A percentile compares a stretch with the other conserved stretches of the same genome.
These are phyloP conservation scores for Pseudopithomyces maydicus DNA, from an alignment of 2,329 filamentous ascomycete genomes.

Conservation along the genomic window DNA sequence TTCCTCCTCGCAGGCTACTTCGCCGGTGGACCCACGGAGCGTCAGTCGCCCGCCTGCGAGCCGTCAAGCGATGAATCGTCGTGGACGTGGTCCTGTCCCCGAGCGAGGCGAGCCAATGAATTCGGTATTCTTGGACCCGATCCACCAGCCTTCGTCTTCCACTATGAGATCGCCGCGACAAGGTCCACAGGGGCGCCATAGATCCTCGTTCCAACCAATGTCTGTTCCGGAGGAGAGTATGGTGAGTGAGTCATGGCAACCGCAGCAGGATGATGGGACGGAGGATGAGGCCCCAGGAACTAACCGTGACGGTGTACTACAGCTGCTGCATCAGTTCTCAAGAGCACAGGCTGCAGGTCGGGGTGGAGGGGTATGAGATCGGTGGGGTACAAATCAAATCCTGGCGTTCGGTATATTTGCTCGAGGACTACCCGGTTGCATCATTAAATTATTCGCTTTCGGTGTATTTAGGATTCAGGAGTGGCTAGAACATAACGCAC, in stretches of 20 bases:
- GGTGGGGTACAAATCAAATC: not conserved
- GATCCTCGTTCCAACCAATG: conserved; percentile 31
- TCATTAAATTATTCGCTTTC: not conserved
- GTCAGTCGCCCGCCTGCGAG: conserved; percentile 31
- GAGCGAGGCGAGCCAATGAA: conserved; percentile 65
- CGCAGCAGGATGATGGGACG: conserved; percentile 53
- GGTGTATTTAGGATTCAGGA: no score
- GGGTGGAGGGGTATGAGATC: conserved; percentile 42
- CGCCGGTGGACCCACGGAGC: conserved; percentile 50
- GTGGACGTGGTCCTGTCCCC: conserved; percentile 22
- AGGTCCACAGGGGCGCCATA: conserved; percentile 56
- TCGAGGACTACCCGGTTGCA: conserved; percentile 1
- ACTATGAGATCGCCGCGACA: conserved; percentile 50
- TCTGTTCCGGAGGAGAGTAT: conserved; percentile 57
- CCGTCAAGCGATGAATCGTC: conserved; percentile 30
- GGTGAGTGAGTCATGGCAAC: conserved; percentile 64
- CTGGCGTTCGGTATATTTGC: not conserved
- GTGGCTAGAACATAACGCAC: no score
- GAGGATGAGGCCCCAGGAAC: conserved; percentile 51
- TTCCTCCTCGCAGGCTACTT: conserved; percentile 49
- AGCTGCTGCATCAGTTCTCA: conserved; percentile 70
- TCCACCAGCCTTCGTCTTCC: conserved; percentile 69
- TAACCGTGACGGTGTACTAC: conserved; percentile 63
- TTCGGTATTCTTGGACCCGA: conserved; percentile 75
- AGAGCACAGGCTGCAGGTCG: conserved; percentile 62